These are phyloP conservation scores for Agarophyton chilense DNA, from an alignment of 23 red algal genomes.

Conservation along the genomic window DNA sequence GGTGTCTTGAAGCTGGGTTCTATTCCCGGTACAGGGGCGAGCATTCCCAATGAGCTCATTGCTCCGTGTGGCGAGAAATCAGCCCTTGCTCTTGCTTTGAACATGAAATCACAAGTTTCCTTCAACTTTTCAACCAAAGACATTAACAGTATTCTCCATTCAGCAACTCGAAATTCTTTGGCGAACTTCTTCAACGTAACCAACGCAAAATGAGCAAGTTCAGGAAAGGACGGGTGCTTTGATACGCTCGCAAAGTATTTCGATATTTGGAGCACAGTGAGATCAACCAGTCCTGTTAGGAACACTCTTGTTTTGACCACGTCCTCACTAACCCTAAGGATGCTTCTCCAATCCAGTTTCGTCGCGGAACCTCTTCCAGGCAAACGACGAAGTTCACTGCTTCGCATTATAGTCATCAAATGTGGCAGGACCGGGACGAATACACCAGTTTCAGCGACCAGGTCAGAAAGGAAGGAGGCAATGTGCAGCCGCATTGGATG, in stretches of 20 bases:
- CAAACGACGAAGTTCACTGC: constrained; percentile 65
- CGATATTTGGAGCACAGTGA: constrained; percentile 50
- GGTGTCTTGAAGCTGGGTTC: constrained; percentile 56
- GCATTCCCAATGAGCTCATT: constrained; percentile 34
- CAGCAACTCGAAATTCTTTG: constrained; percentile 40
- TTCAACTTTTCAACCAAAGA: constrained; percentile 65
- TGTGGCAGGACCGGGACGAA: constrained; percentile 71
- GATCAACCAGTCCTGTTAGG: constrained; percentile 61
- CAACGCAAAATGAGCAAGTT: constrained; percentile 48
- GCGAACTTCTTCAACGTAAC: constrained; percentile 51
- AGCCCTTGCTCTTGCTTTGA: constrained; percentile 28
- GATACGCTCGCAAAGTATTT: constrained; percentile 59
- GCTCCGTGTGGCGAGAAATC: constrained; percentile 65
- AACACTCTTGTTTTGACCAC: constrained; percentile 65
- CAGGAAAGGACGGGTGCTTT: constrained; percentile 79
- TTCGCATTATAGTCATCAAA: constrained; percentile 53
- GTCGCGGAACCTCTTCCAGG: constrained; percentile 40
- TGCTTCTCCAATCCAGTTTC: constrained; percentile 70
- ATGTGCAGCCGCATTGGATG: constrained; percentile 78
- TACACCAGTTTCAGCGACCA: constrained; percentile 36
- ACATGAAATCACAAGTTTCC: constrained; percentile 36
- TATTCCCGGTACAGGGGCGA: constrained; percentile 32
- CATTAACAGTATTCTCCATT: constrained; percentile 42
- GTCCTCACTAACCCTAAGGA: constrained; percentile 48
- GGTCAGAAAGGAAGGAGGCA: constrained; percentile 62